These are phyloP conservation scores for Leishmania mexicana DNA, from an alignment of 208 protist species.

Conservation along the genomic window DNA sequence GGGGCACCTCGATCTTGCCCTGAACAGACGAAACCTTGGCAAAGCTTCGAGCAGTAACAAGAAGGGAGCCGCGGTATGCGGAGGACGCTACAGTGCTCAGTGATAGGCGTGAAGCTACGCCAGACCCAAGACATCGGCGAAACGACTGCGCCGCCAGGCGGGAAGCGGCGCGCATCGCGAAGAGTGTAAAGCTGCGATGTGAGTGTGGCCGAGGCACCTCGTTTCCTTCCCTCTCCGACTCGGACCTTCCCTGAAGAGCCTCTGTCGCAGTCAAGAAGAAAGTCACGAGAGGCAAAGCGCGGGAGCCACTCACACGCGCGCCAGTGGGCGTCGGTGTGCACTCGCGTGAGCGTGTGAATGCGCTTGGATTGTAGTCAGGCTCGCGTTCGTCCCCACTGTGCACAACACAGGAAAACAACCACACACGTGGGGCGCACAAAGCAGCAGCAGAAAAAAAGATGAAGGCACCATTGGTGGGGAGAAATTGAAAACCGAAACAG, in stretches of 20 bases:
- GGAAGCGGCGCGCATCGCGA: conserved; percentile 5
- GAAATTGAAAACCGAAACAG: background rate
- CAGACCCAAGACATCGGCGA: background rate
- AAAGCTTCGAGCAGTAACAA: conserved; percentile 32
- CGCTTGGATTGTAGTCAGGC: background rate
- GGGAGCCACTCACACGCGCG: background rate
- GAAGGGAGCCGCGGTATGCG: conserved; percentile 3
- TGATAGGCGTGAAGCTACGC: background rate
- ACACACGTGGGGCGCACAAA: background rate
- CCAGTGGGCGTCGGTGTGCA: background rate
- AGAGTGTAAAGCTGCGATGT: background rate
- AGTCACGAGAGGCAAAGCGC: background rate
- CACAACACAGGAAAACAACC: background rate
- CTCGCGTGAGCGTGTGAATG: background rate
- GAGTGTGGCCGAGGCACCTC: background rate
- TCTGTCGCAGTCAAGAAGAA: background rate
- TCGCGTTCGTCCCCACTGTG: background rate
- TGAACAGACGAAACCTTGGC: conserved; percentile 72
- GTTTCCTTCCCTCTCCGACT: background rate
- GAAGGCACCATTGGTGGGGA: background rate
- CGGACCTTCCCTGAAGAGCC: background rate
- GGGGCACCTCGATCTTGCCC: conserved; percentile 58
- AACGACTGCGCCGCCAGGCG: background rate
- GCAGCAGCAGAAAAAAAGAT: background rate
- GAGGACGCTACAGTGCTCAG: conserved; percentile 2